phyloP scores from a whole-genome alignment of 169 alveolate genomes.

The Ichthyophthirius multifiliis region DNA sequence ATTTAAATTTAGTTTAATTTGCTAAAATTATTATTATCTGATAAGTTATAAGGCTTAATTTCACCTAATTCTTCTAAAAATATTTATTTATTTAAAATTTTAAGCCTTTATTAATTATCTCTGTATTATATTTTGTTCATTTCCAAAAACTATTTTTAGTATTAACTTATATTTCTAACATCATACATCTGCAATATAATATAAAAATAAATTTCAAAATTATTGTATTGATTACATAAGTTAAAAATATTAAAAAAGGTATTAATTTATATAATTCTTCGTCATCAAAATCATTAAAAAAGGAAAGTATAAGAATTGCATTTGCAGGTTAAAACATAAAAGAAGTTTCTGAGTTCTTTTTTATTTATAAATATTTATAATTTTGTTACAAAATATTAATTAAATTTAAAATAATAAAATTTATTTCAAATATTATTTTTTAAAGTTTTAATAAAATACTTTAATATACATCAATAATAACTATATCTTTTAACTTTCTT shows the following conservation, averaged over 20 bases:
- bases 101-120: not conserved
- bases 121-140: not conserved
- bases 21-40: not conserved
- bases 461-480: constrained; percentile 75
- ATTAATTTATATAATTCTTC: constrained; percentile 70
- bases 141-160: not conserved
- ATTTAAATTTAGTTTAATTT: not conserved
- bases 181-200: not conserved
- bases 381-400: too few species aligned
- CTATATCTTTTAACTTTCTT: constrained; percentile 83
- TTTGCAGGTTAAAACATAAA: constrained; percentile 90
- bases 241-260: constrained; percentile 63
- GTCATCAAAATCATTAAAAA: constrained; percentile 84
- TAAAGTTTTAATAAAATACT: not conserved
- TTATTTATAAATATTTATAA: too few species aligned
- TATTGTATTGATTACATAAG: constrained; percentile 18
- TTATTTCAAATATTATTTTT: not conserved
- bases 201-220: not conserved
- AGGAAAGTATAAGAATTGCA: constrained; percentile 90
- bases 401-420: not conserved
- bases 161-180: not conserved
- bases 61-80: not conserved
- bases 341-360: constrained; percentile 85
- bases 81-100: not conserved
- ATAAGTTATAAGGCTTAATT: not conserved